Evolutionary conservation across 441 rosid species (phyloP), one percentile per base, ranked within the genome.

Genomic region (Jatropha podagrica): DNA sequence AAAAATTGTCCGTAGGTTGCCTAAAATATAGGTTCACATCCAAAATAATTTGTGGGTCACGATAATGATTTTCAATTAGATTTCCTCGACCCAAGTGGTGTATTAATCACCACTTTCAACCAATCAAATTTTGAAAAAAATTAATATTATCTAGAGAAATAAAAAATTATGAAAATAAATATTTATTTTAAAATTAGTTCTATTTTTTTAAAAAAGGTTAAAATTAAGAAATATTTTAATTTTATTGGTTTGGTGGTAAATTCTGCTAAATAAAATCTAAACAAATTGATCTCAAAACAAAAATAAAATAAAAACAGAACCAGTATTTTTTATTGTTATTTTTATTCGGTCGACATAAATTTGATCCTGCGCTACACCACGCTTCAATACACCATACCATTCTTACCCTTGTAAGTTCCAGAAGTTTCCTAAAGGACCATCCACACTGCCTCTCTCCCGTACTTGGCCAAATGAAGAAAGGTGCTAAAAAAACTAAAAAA

Each of bases 381-480:
- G 32, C 32, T 1, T 32, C 32, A 32, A 32, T 32, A 1, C 69
- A 68, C 78, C 74, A 23, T 52, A 0, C 74, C 48, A 20, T 74
- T 73, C 66, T n/a, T 23, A 8, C 68, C 80, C 67, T 41, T 62
- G 38, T 69, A 80, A 79, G 72, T 83, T 86, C 90, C 80, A 75
- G 93, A 88, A 89, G 84, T 77, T 89, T 89, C 87, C 56, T 65
- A 59, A 32, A 61, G 69, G 75, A 60, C 75, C 66, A 56, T 76
- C 7, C 71, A 0, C 68, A 0, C 40, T 32, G 7, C 6, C 15
- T 23, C 65, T 26, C 40, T 12, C 40, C 40, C 55, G 0, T 51
- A 17, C 18, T 72, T 56, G 7, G 54, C 82, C 75, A 64, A 75
- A 17, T 58, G 69, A 61, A 66, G 78, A 68, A 71, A 78, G 64